Evolutionary conservation across 1,139 yeast genomes (phyloP).

Genomic region (Kodamaea sp.): DNA sequence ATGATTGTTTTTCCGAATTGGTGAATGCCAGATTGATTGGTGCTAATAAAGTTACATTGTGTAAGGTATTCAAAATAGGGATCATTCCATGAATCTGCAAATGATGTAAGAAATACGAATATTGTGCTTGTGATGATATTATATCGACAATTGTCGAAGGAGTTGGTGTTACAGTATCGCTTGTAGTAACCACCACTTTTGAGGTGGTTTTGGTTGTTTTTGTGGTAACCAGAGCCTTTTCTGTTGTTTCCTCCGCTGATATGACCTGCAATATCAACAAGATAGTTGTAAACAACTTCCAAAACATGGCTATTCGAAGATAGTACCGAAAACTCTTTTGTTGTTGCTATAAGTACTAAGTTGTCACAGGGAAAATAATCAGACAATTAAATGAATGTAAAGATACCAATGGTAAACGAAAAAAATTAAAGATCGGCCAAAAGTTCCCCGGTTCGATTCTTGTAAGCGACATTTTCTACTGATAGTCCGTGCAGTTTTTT

Average conservation of each 20-base stretch:
- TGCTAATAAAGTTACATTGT: slow-evolving; percentile 74
- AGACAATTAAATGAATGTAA: too few species aligned
- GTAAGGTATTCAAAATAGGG: slow-evolving; percentile 60
- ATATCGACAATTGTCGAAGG: slow-evolving; percentile 69
- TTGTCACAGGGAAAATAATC: too few species aligned
- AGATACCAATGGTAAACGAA: too few species aligned
- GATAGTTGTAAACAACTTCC: not conserved
- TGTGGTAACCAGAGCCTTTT: slow-evolving; percentile 6
- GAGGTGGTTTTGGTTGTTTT: slow-evolving; percentile 8
- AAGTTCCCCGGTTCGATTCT: too few species aligned
- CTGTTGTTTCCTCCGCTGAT: slow-evolving; percentile 1
- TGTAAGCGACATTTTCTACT: too few species aligned
- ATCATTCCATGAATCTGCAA: slow-evolving; percentile 67
- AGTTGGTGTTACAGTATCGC: slow-evolving; percentile 11
- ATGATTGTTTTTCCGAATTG: slow-evolving; percentile 8
- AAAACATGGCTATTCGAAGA: not conserved
- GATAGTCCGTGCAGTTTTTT: too few species aligned
- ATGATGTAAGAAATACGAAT: slow-evolving; percentile 61
- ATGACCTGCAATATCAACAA: slow-evolving; percentile 1
- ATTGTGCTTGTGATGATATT: slow-evolving; percentile 69
- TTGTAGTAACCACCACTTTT: not conserved
- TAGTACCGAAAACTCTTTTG: not conserved
- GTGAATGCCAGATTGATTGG: slow-evolving; percentile 84
- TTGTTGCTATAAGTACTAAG: too few species aligned
- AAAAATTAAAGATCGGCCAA: too few species aligned